Base-by-base conservation (phyloP, 768 basidiomycete species). In the Sarcodon aspratus region DNA sequence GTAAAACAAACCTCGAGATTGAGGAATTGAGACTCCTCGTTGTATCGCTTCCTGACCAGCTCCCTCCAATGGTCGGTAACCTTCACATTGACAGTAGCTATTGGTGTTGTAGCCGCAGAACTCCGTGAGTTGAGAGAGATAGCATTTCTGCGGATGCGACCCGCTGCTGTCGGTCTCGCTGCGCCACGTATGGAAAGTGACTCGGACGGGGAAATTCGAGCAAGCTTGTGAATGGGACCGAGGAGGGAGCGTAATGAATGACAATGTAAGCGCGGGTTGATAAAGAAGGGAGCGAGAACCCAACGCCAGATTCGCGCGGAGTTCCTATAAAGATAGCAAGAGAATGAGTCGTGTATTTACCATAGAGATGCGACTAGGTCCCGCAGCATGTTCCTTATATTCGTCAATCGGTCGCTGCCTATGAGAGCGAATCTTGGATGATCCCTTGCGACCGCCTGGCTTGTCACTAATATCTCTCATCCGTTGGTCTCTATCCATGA, bases 381-480 rank as follows among this genome's bases (percentile, higher is more conserved):
- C 70, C 56, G 69, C 64, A 50, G 76, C 58, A 45, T 75, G 69
- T 65, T 82, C 55, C 45, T 57, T 61, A 55, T 70, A 52, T 76
- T 65, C 31, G 64, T 85, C 82, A 51, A 79, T 71, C 44, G 76
- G 68, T 48, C 82, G 72, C 9, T 75, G 67, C 52, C 80, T 73
- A 61, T 84, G 80, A 6, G 75, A 67, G 27, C 79, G 74, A 11
- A 73, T 64, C 67, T 82, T 85, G 12, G 71, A 67, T n/a, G 71
- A 56, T 42, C 77, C 76, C 62, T 88, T 89, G 59, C 85, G 75
- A 18, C 84, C 85, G 45, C 83, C 82, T 6, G 82, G 83, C 55
- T 71, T 83, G 66, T 79, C 77, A 8, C 75, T 70, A 40, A 70
- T 67, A 58, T 89, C 85, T 52, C 79, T 76, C 86, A 89, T 88